Percentiles rank a stretch among this genome's conserved stretches.
Evolutionary conservation across 495 filamentous ascomycete genomes (phyloP).

Genomic region (Lophiostoma macrostomum): DNA sequence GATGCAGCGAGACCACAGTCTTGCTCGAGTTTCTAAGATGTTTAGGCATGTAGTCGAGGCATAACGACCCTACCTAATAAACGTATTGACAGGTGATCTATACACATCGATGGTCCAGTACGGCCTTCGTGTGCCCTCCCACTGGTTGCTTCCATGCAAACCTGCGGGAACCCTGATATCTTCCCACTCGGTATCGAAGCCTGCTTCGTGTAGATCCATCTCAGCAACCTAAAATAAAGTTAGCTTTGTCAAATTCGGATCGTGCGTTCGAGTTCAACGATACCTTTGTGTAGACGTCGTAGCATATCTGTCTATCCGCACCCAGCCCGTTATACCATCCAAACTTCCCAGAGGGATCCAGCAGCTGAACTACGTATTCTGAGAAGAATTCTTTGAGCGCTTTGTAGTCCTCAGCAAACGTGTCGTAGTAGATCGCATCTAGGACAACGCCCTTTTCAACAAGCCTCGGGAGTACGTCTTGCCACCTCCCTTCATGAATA

Average conservation of each 20-base stretch:
- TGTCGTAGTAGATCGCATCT: slow-evolving; percentile 92
- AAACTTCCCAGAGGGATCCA: slow-evolving; percentile 68
- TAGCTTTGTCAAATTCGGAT: neutral
- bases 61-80: slow-evolving; percentile 13
- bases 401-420: slow-evolving; percentile 81
- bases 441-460: slow-evolving; percentile 62
- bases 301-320: slow-evolving; percentile 86
- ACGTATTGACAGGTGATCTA: slow-evolving; percentile 52
- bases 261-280: neutral
- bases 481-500: slow-evolving; percentile 72
- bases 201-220: slow-evolving; percentile 88
- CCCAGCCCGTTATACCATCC: slow-evolving; percentile 95
- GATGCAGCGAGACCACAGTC: neutral
- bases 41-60: no score
- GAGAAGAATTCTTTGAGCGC: slow-evolving; percentile 78
- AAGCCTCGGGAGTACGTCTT: slow-evolving; percentile 67
- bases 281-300: slow-evolving; percentile 87
- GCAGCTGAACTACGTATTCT: slow-evolving; percentile 69
- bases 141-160: slow-evolving; percentile 56
- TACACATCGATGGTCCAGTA: slow-evolving; percentile 87
- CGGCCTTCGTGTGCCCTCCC: slow-evolving; percentile 77
- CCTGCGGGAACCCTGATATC: slow-evolving; percentile 64
- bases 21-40: neutral
- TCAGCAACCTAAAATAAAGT: slow-evolving; percentile 60
- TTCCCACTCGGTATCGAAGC: slow-evolving; percentile 84